These are phyloP conservation scores for Salinomyces thailandicus DNA, from an alignment of 2,329 filamentous ascomycete species.

Conservation along the genomic window DNA sequence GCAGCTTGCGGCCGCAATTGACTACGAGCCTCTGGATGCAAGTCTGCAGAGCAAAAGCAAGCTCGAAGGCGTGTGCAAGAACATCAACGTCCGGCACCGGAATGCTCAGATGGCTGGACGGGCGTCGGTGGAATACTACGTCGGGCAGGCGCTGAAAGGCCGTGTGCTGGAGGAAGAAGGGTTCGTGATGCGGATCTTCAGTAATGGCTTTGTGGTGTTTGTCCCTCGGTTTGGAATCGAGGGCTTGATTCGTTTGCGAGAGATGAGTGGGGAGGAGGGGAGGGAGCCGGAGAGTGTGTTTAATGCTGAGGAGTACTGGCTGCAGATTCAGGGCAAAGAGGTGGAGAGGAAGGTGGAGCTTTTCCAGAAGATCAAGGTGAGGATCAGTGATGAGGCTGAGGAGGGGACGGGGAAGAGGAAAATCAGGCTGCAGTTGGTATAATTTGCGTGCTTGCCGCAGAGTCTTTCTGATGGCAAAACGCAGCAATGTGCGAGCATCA, in stretches of 20 bases:
- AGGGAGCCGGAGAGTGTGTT: constrained; percentile 68
- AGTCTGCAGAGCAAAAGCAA: constrained; percentile 71
- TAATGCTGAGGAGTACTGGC: constrained; percentile 73
- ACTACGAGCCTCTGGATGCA: constrained; percentile 77
- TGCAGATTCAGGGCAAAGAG: constrained; percentile 45
- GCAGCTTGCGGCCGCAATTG: constrained; percentile 89
- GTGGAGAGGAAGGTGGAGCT: constrained; percentile 56
- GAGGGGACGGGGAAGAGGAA: constrained; percentile 93
- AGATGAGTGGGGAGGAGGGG: constrained; percentile 51
- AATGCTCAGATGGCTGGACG: constrained; percentile 94
- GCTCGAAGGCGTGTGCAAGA: constrained; percentile 89
- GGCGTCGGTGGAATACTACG: constrained; percentile 93
- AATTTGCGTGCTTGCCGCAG: too few relatives aligned
- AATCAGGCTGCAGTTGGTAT: constrained; percentile 56
- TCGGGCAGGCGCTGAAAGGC: constrained; percentile 86
- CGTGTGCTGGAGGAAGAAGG: constrained; percentile 70
- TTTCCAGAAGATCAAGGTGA: constrained; percentile 84
- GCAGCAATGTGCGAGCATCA: too few relatives aligned
- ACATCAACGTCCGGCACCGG: constrained; percentile 94
- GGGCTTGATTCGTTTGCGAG: constrained; percentile 73
- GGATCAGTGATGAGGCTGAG: constrained; percentile 86
- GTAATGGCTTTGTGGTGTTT: constrained; percentile 93
- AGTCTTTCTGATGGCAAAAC: too few relatives aligned
- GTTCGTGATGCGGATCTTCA: constrained; percentile 94
- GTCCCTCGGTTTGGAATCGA: constrained; percentile 95